phyloP scores from a whole-genome alignment of 345 rosid species.

The Tarenaya hassleriana region DNA sequence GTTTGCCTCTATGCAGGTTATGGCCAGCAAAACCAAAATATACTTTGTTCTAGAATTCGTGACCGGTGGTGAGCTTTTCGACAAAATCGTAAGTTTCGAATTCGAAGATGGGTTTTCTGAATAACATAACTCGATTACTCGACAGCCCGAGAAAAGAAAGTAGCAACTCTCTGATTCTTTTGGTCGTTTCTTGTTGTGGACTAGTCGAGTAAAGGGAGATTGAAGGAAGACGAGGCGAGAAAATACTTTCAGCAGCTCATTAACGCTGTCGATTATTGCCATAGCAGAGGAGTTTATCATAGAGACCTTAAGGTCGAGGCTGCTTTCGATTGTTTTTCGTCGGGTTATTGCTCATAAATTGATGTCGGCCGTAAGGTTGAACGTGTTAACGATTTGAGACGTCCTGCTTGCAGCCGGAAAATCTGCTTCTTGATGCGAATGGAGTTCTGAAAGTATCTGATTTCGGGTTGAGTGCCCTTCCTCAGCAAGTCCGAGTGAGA shows the following conservation, averaged over 20 bases:
- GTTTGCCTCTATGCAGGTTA: constrained; percentile 44
- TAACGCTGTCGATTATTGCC: constrained; percentile 96
- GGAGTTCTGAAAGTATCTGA: constrained; percentile 92
- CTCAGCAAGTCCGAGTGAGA: constrained; percentile 96
- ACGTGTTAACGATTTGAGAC: background rate
- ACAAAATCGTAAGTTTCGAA: constrained; percentile 52
- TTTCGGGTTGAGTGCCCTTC: constrained; percentile 96
- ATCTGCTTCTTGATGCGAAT: constrained; percentile 79
- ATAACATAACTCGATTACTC: background rate
- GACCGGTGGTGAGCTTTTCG: constrained; percentile 81
- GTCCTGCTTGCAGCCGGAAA: constrained; percentile 69
- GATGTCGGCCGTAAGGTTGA: background rate
- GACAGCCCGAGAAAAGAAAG: too few relatives aligned
- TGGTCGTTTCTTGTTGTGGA: background rate
- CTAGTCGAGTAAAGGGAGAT: constrained; percentile 38
- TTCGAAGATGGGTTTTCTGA: too few relatives aligned
- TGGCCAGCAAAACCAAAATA: constrained; percentile 85
- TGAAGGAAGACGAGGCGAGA: constrained; percentile 83
- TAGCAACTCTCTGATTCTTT: background rate
- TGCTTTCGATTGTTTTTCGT: background rate
- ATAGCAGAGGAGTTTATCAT: constrained; percentile 89
- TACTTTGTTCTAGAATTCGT: constrained; percentile 80
- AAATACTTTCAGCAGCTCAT: constrained; percentile 92
- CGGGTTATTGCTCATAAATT: background rate
- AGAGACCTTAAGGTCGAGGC: constrained; percentile 74